Evolutionary conservation across 2,329 filamentous ascomycete genomes (phyloP), one percentile per base, ranked within the genome.

Genomic region (Penicillium sp.): DNA sequence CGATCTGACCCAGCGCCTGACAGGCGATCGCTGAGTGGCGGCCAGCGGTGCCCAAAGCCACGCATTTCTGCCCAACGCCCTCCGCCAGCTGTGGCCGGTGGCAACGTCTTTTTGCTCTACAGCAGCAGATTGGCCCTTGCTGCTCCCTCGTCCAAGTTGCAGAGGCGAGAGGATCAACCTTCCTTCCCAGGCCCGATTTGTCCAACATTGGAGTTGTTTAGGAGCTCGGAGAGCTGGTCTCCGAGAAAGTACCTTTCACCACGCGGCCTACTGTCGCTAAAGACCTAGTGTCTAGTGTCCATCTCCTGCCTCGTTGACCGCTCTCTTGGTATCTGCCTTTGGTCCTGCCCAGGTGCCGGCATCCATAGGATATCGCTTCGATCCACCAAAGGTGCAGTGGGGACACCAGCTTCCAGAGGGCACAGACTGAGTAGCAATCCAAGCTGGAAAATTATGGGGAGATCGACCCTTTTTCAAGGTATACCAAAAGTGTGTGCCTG

Each of bases 11-110:
- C 24, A 34, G 30, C 39, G 55, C 58, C n/a, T 61, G 58, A 60
- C 58, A 54, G 51, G 46, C 54, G 52, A 49, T 47, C 49, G 46
- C 43, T 56, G 59, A 61, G 59, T 59, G 55, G 51, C 48, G 49
- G 47, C 45, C 48, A 50, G 48, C 50, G 46, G 54, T 71, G 68
- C 69, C 69, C 68, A 69, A 72, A 60, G 51, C 61, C 64, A 70
- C 65, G 65, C 68, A 72, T 72, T 66, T 56, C 58, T 70, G 69
- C 69, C 69, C 69, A 72, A 72, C 68, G 55, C 53, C 50, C 50
- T 51, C 44, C 46, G 26, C 42, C 30, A 50, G 44, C 15, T 32
- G 50, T 49, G 32, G 8, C 26, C 32, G 40, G 61, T 64, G 59
- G 61, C 61, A 57, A 61, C 54, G 52, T 46, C 34, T 42, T 36